Evolutionary conservation across 768 basidiomycete species (phyloP).

Genomic region (Phaeotremella fagi): DNA sequence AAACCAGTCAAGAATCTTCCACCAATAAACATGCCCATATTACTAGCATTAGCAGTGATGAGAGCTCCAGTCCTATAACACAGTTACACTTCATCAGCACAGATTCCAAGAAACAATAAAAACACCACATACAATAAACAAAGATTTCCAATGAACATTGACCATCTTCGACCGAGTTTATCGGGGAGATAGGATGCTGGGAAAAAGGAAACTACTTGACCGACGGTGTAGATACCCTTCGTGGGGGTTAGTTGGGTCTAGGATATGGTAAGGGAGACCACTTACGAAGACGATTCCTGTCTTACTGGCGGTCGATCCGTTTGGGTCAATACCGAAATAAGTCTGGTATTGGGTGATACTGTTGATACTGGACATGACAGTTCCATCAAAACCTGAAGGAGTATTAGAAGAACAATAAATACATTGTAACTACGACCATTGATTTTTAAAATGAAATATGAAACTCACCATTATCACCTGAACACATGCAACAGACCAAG

Average conservation of each 20-base stretch:
- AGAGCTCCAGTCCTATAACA: slow-evolving; percentile 52
- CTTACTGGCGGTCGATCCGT: slow-evolving; percentile 50
- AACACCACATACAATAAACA: slow-evolving; percentile 51
- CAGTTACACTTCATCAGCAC: not conserved
- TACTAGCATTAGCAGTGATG: slow-evolving; percentile 55
- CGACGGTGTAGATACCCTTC: slow-evolving; percentile 53
- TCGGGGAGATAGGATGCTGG: slow-evolving; percentile 53
- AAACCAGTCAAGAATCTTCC: slow-evolving; percentile 57
- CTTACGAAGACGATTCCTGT: slow-evolving; percentile 55
- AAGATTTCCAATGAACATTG: slow-evolving; percentile 55
- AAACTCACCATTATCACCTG: slow-evolving; percentile 1
- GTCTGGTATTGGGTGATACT: slow-evolving; percentile 52
- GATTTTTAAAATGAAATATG: not conserved
- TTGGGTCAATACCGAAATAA: slow-evolving; percentile 52
- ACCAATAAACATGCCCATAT: slow-evolving; percentile 51
- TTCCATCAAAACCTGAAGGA: slow-evolving; percentile 54
- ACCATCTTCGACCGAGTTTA: slow-evolving; percentile 54
- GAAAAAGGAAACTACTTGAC: slow-evolving; percentile 26
- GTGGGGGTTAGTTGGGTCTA: not conserved
- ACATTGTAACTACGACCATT: not conserved
- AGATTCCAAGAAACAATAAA: not conserved
- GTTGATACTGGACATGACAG: slow-evolving; percentile 57
- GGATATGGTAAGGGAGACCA: not conserved
- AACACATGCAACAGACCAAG: slow-evolving; percentile 2
- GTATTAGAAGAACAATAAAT: not conserved